These are phyloP conservation scores for Aspergillus baeticus DNA, from an alignment of 495 filamentous ascomycete genomes.

Conservation along the genomic window DNA sequence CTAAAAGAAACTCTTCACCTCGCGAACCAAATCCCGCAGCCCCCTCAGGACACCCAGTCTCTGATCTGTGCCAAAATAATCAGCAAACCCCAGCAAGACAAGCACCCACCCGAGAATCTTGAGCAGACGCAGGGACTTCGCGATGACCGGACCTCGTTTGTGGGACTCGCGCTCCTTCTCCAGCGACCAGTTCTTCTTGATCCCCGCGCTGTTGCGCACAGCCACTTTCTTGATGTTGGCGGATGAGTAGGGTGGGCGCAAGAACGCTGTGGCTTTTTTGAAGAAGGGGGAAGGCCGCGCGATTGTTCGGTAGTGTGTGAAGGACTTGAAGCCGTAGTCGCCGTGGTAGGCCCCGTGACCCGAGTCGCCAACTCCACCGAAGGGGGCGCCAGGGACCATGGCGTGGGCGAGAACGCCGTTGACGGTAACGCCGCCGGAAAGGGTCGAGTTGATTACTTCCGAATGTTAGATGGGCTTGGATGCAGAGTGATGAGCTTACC, in stretches of 20 bases:
- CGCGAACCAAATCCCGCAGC: background rate
- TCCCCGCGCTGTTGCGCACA: slow-evolving; percentile 10
- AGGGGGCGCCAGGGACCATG: slow-evolving; percentile 8
- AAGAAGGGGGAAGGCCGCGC: slow-evolving; percentile 11
- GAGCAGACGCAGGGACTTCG: background rate
- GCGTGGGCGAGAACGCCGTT: slow-evolving; percentile 14
- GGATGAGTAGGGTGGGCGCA: slow-evolving; percentile 11
- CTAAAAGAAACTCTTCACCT: slow-evolving; percentile 5
- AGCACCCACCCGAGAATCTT: background rate
- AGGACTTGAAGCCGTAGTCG: slow-evolving; percentile 50
- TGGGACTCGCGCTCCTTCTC: slow-evolving; percentile 8
- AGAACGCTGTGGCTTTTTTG: background rate
- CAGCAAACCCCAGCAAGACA: slow-evolving; percentile 3
- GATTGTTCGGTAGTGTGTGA: slow-evolving; percentile 64
- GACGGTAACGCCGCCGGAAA: slow-evolving; percentile 15
- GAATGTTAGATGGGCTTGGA: background rate
- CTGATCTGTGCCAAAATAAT: slow-evolving; percentile 6
- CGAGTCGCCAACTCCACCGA: slow-evolving; percentile 17
- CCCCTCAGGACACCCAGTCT: background rate
- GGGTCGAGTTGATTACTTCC: slow-evolving; percentile 10
- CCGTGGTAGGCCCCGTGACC: slow-evolving; percentile 15
- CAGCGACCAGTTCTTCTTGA: slow-evolving; percentile 12
- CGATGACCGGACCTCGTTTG: background rate
- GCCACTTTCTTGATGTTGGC: slow-evolving; percentile 11
- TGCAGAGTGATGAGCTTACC: background rate